phyloP scores from a whole-genome alignment of 805 yeast species.

The Candida chauliodis region DNA sequence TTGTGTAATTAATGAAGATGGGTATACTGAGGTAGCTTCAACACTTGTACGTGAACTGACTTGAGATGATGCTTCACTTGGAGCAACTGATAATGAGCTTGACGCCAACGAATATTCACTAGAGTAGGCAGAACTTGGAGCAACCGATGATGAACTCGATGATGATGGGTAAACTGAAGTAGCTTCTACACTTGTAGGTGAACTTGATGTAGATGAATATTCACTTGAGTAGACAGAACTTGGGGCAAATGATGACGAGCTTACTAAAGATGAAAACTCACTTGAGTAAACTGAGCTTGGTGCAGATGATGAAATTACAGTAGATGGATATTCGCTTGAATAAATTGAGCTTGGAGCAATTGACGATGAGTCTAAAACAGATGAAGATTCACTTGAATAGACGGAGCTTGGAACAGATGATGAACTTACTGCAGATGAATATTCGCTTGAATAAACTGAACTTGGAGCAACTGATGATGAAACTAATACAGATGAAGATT shows the following conservation, averaged over 20 bases:
- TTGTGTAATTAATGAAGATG: conserved; percentile 1
- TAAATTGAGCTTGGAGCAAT: background rate
- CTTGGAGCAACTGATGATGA: background rate
- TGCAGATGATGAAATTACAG: background rate
- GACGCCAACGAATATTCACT: background rate
- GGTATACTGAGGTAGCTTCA: background rate
- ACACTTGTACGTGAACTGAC: background rate
- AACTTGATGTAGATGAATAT: background rate
- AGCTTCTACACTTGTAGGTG: background rate
- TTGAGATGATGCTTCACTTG: background rate
- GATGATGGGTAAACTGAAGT: background rate
- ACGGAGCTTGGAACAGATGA: background rate
- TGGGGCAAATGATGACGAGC: conserved; percentile 2
- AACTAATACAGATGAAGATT: background rate
- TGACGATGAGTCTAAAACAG: background rate
- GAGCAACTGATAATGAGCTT: background rate
- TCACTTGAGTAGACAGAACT: background rate
- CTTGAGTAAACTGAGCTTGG: background rate
- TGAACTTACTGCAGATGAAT: background rate
- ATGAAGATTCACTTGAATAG: background rate
- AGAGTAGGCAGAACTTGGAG: background rate
- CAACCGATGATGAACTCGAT: background rate
- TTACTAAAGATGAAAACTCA: background rate
- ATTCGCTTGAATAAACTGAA: background rate
- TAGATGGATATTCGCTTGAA: conserved; percentile 1